Conservation (phyloP, 805 yeast genomes). For the Debaryomyces castellii region DNA sequence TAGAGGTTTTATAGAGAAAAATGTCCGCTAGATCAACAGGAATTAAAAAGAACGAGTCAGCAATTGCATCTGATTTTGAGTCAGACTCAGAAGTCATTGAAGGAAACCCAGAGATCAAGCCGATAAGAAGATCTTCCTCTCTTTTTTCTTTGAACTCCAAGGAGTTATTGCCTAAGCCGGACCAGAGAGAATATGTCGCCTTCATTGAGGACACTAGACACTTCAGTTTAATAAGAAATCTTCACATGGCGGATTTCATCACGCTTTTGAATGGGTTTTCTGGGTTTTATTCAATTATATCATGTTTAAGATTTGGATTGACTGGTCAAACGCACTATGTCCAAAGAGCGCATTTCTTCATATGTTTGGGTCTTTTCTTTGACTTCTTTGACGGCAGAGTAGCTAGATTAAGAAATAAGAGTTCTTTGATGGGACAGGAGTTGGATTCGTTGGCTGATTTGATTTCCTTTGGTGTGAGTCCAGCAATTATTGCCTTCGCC, state of each 20-base stretch:
- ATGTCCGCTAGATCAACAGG: conserved; percentile 13
- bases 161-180: conserved; percentile 70
- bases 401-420: conserved; percentile 89
- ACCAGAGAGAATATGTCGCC: conserved; percentile 70
- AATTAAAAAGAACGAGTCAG: conserved; percentile 30
- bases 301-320: conserved; percentile 77
- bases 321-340: conserved; percentile 69
- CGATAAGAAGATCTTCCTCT: conserved; percentile 54
- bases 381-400: conserved; percentile 97
- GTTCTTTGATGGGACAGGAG: conserved; percentile 95
- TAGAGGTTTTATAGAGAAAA: not conserved
- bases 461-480: conserved; percentile 92
- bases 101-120: conserved; percentile 17
- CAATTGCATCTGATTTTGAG: conserved; percentile 38
- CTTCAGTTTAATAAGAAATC: conserved; percentile 78
- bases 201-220: conserved; percentile 84
- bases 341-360: conserved; percentile 87
- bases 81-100: conserved; percentile 24
- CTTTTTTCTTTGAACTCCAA: conserved; percentile 50
- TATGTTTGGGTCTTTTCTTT: conserved; percentile 87
- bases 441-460: conserved; percentile 95
- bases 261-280: conserved; percentile 92
- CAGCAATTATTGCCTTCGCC: conserved; percentile 88
- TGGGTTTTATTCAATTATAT: conserved; percentile 87
- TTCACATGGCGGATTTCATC: conserved; percentile 95